Percentiles rank a stretch among this genome's conserved stretches.
Evolutionary conservation across 2,329 filamentous ascomycete genomes (phyloP).

Genomic region (Pestalotiopsis sp.): DNA sequence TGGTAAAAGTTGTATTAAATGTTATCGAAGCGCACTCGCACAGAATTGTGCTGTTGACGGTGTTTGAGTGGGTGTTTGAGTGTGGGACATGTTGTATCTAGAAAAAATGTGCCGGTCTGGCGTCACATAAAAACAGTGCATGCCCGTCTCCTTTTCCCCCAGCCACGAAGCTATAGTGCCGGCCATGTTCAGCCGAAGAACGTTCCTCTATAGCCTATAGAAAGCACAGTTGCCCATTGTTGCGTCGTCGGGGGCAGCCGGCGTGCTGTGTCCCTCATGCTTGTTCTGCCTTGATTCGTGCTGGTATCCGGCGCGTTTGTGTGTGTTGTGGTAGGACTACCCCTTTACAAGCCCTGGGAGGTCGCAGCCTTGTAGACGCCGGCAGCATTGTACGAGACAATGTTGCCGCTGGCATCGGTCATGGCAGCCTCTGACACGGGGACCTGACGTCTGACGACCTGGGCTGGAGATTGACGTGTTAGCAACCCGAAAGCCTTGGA

Average conservation of each 20-base stretch:
- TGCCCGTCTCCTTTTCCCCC: not conserved
- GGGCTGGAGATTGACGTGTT: constrained; percentile 22
- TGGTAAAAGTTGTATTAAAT: not conserved
- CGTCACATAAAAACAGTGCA: not conserved
- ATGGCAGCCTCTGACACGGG: constrained; percentile 42
- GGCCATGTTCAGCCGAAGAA: not conserved
- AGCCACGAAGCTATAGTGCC: not conserved
- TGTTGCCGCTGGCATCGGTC: constrained; percentile 46
- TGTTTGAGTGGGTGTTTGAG: not conserved
- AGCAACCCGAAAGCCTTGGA: constrained; percentile 14
- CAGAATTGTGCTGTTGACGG: not conserved
- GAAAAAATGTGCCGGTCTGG: not conserved
- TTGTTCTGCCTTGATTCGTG: not conserved
- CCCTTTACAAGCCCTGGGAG: constrained; percentile 37
- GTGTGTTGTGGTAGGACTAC: not conserved
- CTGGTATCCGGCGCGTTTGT: not conserved
- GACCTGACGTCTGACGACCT: constrained; percentile 36
- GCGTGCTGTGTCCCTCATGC: not conserved
- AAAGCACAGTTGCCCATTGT: not conserved
- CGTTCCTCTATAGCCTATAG: not conserved
- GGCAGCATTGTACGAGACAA: constrained; percentile 46
- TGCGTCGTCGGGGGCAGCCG: not conserved
- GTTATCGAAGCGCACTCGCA: not conserved
- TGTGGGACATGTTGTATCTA: not conserved
- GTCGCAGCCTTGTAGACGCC: constrained; percentile 44